Evolutionary conservation across 2,329 filamentous ascomycete species (phyloP).

Genomic region (Calonectria naviculata): DNA sequence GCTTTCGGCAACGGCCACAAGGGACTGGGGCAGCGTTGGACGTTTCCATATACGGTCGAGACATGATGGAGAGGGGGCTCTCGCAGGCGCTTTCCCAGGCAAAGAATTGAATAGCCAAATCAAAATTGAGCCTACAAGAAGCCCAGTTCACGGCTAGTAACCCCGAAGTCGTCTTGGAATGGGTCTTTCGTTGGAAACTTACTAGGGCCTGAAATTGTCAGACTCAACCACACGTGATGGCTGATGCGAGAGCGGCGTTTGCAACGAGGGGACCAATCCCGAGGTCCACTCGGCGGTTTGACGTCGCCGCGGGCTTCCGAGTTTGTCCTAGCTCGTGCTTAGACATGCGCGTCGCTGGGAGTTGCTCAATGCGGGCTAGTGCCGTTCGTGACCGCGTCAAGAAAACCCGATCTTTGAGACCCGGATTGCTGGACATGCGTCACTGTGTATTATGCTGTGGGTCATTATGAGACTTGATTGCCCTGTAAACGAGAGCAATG

Average conservation of each 20-base stretch:
- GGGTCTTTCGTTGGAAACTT: background rate
- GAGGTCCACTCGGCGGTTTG: background rate
- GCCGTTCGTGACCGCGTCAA: background rate
- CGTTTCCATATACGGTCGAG: background rate
- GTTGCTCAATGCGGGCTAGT: background rate
- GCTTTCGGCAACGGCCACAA: slow-evolving; percentile 1
- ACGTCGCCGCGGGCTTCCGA: background rate
- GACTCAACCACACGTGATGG: background rate
- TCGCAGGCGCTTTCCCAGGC: background rate
- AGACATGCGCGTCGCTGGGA: background rate
- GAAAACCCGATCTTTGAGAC: background rate
- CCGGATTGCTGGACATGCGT: background rate
- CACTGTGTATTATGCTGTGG: background rate
- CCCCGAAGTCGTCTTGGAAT: background rate
- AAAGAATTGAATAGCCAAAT: background rate
- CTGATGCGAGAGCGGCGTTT: background rate
- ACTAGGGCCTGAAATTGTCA: background rate
- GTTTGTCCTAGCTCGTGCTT: background rate
- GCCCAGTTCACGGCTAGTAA: background rate
- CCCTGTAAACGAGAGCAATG: background rate
- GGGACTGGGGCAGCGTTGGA: background rate
- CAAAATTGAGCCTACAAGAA: background rate
- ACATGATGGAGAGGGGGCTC: background rate
- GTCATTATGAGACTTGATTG: background rate
- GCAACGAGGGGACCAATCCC: background rate